Conservation (phyloP, 306 rosid species). For the Comarum palustre region DNA sequence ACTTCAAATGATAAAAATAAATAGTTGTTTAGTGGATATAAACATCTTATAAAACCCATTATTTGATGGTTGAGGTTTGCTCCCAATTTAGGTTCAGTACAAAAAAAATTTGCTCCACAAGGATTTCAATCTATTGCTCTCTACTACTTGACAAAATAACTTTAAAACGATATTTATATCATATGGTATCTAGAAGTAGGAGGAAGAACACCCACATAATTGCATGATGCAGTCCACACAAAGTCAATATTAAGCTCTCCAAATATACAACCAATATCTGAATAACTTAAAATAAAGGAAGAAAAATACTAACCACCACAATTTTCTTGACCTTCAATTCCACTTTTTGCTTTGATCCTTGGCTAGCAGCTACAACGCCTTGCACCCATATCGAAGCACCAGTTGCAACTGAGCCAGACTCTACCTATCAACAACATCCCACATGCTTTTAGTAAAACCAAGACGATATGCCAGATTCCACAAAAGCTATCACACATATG, state of each 20-base stretch:
- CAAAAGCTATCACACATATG: neutral
- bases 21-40: neutral
- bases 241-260: neutral
- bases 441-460: constrained; percentile 34
- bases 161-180: neutral
- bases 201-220: neutral
- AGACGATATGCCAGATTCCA: constrained; percentile 9
- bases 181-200: neutral
- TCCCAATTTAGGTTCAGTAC: neutral
- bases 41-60: neutral
- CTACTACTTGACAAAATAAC: neutral
- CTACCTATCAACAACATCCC: constrained; percentile 60
- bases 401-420: constrained; percentile 65
- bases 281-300: constrained; percentile 6
- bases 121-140: neutral
- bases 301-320: constrained; percentile 61
- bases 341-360: constrained; percentile 86
- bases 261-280: neutral
- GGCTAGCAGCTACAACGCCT: constrained; percentile 74
- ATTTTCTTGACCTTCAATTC: constrained; percentile 82
- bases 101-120: neutral
- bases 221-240: neutral
- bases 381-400: constrained; percentile 93
- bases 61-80: neutral
- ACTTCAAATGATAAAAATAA: neutral